Evolutionary conservation across 2,329 filamentous ascomycete genomes (phyloP), one percentile per base, ranked within the genome.

Genomic region (Huntiella decipiens): DNA sequence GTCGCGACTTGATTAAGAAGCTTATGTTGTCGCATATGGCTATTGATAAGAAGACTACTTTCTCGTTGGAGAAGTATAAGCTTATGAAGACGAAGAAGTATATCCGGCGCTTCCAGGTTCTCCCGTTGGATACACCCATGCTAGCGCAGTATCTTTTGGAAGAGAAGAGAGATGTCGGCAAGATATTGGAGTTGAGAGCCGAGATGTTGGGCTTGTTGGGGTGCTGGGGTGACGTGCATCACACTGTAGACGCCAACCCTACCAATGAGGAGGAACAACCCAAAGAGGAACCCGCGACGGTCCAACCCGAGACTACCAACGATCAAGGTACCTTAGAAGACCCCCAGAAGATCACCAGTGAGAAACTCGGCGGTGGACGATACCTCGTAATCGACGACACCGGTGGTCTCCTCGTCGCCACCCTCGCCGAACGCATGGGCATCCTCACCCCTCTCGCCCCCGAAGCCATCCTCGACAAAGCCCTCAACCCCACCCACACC

Each of bases 1-100:
- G 87, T 10, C 82, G 82, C 58, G 87, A 93, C 44, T 73, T 98
- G 41, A 91, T 98, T 52, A 79, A 83, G n/a, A 93, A 87, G 62
- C 76, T 98, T 19, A 73, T 98, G 61, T 71, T 86, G 28, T 91
- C 86, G 38, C 91, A 98, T 61, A 79, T 82, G 13, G 82, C 80
- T 1, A 71, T 98, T 38, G 86, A 93, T 53, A 82, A 96, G 64
- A 98, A 98, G 68, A 96, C 91, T 0, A 71, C 77, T 0, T 98
- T 92, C 57, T 92, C 86, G 2, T 67, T 95, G 48, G 87, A 88
- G 38, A 98, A 98, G 61, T 98, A 98, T 63, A 94, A 91, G 56
- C 66, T 96, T 13, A 70, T 93, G 39, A 98, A 98, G 65, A 81
- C 83, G 52, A 87, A 79, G 58, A 98, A 98, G 62, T 96, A 93